Base-by-base conservation (phyloP, 208 protist species). In the Naegleria gruberi region DNA sequence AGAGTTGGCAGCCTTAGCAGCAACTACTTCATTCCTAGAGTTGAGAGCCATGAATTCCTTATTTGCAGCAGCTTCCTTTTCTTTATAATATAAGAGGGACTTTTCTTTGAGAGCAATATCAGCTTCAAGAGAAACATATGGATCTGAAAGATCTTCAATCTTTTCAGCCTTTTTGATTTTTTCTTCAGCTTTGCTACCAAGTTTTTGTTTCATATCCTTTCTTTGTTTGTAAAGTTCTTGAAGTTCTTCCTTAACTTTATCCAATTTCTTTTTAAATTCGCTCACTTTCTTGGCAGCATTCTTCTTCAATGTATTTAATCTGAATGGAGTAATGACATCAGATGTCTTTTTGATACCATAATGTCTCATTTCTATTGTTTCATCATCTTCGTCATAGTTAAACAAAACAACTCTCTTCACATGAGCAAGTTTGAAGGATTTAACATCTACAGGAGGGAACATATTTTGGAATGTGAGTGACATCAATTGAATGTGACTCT, bases 401-500 rank as follows among this genome's bases (percentile, higher is more conserved):
- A 88, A 88, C 5, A 88, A 43, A 6, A 88, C 84, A 10, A 65
- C 84, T 57, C 84, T 37, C 26, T 65, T 88, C 0, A 26, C 15
- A 40, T 55, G 12, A 43, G 41, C 30, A 8, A 65, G 26, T 40
- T 73, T 65, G 8, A 88, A 88, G 6, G 46, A 37, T 65, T 65
- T 34, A 1, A 88, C 43, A 65, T 88, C 45, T 15, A 88, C 84
- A n/a, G 84, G 34, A 26, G 84, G 84, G 26, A 88, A 88, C 84
- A 88, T 88, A 65, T 88, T 88, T 88, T 88, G 84, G n/a, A 88
- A 65, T 15, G 84, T 88, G 3, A 65, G 12, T 0, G 45, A 43
- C 43, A 88, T 65, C 3, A 88, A 41, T 42, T 88, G 41, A 6
- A 88, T 26, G 41, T 46, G 41, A 87, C n/a, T 87, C 12, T 88